Evolutionary conservation across 2,329 filamentous ascomycete genomes (phyloP), one percentile per base, ranked within the genome.

Genomic region (Diplocarpon mali): DNA sequence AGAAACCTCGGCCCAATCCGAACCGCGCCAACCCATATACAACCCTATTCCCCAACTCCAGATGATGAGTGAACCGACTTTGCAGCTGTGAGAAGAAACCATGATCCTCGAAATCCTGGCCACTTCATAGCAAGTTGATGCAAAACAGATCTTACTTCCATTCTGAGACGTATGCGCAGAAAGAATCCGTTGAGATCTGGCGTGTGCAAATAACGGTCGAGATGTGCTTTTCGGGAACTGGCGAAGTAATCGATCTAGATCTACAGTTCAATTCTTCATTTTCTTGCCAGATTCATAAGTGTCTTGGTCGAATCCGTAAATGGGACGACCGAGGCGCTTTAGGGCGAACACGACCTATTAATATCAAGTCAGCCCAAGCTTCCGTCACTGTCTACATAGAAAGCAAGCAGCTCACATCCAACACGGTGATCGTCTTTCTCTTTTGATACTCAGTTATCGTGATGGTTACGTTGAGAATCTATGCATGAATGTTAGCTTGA

Each of bases 341-440:
- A 81, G 58, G 0, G 69, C 63, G 41, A 72, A 69, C 0, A 81
- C 60, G 0, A 82, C 73, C 78, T 81, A 52, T 17, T 54, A 47
- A 14, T n/a, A 35, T 27, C 4, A 29, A 13, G 20, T 24, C 20
- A 24, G 20, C 20, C 20, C 20, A 24, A 24, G 7, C 7, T 3
- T 24, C 20, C 20, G 20, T 24, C 20, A 24, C 20, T 24, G 20
- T 24, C 7, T 24, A 3, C 1, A 36, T 15, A 11, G 40, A 20
- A 30, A 2, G 7, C 13, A 10, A 14, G 2, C 14, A 36, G n/a
- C 71, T 59, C 57, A 82, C 80, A 52, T 85, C 81, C 0, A 67
- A 62, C 0, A 76, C 67, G 0, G 76, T 82, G 0, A 85, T 68
- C 0, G 81, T 85, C 62, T 83, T 83, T 0, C 72, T 64, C 0